Base-by-base conservation (phyloP, 306 rosid species). In the Fragaria ananassa region DNA sequence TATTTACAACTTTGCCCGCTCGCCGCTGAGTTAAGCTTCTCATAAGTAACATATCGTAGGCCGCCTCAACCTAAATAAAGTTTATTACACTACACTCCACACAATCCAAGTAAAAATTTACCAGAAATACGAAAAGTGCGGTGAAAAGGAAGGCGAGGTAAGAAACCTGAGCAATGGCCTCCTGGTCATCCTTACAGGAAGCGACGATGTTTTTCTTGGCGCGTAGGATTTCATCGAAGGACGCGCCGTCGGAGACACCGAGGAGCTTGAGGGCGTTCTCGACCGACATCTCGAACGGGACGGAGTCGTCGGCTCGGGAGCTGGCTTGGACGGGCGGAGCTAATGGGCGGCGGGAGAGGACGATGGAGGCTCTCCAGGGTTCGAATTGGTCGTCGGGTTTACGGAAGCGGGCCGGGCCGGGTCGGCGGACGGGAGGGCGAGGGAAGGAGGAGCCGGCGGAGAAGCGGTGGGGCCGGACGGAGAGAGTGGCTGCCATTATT, bases 41-140 rank as follows among this genome's bases (percentile, higher is more conserved):
- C 99, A 95, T 89, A 53, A 95, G 99, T 75, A 95, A 80, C 89
- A 90, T 95, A 75, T 95, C 99, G 81, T 95, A 95, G n/a, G 99
- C 99, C 70, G 99, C 97, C 86, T 95, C 99, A 53, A 85, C 96
- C 99, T 95, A 78, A 67, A 79, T 60, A 51, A 63, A 74, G 18
- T 45, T 9, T 37, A 13, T 46, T 2, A 11, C 46, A 56, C 54
- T 31, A 9, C 58, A 64, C 46, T 53, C 46, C 31, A 10, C 25
- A 45, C 19, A 47, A 37, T 46, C 47, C 6, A 3, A 46, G 4
- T 0, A 3, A 29, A 11, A 46, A 29, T 4, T 35, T 21, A 17
- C 19, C 19, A 4, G 6, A 39, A 74, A n/a, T 4, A 3, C 14
- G 10, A 53, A 57, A 23, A 8, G 5, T 21, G 31, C 5, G 29